These are phyloP conservation scores for Syzygium aqueum DNA, from an alignment of 345 rosid species.

Conservation along the genomic window DNA sequence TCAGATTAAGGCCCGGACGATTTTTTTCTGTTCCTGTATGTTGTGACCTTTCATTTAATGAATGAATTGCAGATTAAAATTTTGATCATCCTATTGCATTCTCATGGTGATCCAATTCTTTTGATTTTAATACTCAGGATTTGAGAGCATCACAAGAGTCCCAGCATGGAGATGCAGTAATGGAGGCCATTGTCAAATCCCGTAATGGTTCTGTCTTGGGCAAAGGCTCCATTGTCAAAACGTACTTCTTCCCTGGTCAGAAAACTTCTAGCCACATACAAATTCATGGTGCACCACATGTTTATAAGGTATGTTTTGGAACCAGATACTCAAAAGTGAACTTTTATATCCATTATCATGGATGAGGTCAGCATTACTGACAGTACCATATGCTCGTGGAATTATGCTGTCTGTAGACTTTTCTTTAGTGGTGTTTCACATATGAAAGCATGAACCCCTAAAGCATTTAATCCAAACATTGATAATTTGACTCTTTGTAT, in stretches of 20 bases:
- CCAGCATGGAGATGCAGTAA: constrained; percentile 91
- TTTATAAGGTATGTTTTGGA: constrained; percentile 53
- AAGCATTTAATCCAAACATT: neutral
- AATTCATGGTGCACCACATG: constrained; percentile 87
- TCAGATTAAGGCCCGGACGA: constrained; percentile 85
- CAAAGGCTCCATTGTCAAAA: constrained; percentile 79
- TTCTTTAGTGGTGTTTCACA: neutral
- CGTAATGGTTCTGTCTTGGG: constrained; percentile 92
- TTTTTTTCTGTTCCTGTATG: constrained; percentile 81
- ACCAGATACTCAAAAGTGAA: neutral
- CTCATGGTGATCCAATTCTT: neutral
- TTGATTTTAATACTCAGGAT: constrained; percentile 44
- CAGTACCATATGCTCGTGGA: neutral
- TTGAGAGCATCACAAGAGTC: constrained; percentile 75
- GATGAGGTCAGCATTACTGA: neutral
- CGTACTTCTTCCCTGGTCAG: constrained; percentile 93
- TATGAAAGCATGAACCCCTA: neutral
- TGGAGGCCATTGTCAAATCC: constrained; percentile 85
- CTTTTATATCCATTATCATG: neutral
- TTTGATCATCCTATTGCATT: neutral
- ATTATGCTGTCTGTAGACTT: neutral
- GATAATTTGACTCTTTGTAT: neutral
- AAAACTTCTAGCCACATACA: constrained; percentile 76
- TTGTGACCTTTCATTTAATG: constrained; percentile 3
- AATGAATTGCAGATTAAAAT: neutral